A percentile compares a stretch with the other conserved stretches of the same genome.
These are phyloP conservation scores for Myxozyma lipomycoides DNA, from an alignment of 805 yeast genomes.

Conservation along the genomic window DNA sequence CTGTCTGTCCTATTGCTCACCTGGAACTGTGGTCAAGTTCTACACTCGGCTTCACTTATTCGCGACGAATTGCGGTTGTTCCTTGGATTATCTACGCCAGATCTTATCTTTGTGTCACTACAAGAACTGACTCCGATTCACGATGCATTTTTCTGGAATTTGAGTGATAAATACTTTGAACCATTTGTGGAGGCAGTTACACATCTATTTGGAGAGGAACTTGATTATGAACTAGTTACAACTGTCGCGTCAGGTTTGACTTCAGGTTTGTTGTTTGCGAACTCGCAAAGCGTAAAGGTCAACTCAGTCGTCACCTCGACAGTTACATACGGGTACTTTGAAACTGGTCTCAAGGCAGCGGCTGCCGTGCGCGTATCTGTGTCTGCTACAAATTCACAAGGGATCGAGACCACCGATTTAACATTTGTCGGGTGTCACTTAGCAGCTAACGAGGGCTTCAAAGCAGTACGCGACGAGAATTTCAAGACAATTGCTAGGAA, in stretches of 20 bases:
- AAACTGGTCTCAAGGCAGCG: constrained; percentile 72
- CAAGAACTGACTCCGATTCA: constrained; percentile 40
- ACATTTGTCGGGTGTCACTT: constrained; percentile 72
- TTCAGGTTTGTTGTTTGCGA: constrained; percentile 36
- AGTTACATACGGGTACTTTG: constrained; percentile 47
- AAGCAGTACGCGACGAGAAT: constrained; percentile 51
- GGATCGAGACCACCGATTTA: constrained; percentile 36
- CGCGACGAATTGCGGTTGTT: constrained; percentile 6
- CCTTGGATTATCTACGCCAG: constrained; percentile 23
- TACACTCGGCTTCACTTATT: constrained; percentile 21
- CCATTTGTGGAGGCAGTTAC: constrained; percentile 34
- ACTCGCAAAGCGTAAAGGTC: constrained; percentile 45
- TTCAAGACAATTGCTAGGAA: constrained; percentile 48
- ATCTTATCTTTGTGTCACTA: constrained; percentile 36
- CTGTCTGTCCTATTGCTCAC: constrained; percentile 29
- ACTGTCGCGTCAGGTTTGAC: constrained; percentile 33
- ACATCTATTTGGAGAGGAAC: constrained; percentile 20
- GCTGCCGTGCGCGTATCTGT: constrained; percentile 54
- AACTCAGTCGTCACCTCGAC: constrained; percentile 23
- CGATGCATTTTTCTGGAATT: constrained; percentile 33
- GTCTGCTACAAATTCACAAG: constrained; percentile 1
- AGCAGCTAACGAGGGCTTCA: constrained; percentile 72
- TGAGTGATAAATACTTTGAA: constrained; percentile 24
- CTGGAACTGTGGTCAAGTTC: constrained; percentile 33
- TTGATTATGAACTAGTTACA: constrained; percentile 24